A percentile compares a stretch with the other conserved stretches of the same genome.
These are phyloP conservation scores for Wickerhamiella domercqiae DNA, from an alignment of 805 yeast genomes.

Conservation along the genomic window DNA sequence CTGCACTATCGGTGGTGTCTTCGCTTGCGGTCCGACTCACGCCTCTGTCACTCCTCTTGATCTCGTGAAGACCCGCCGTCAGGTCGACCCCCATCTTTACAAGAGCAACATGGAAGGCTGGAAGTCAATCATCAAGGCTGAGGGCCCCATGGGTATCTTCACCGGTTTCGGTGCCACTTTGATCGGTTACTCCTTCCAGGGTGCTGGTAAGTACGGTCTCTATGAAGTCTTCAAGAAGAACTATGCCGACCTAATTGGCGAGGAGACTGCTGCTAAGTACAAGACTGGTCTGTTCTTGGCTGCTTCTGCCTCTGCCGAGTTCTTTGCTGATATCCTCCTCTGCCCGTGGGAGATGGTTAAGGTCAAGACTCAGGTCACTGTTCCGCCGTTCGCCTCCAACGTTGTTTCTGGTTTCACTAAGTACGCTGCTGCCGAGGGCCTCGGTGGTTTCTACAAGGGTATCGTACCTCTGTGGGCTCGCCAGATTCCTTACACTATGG, in stretches of 20 bases:
- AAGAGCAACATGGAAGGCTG: slow-evolving; percentile 71
- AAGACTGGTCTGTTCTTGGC: slow-evolving; percentile 62
- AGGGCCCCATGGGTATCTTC: slow-evolving; percentile 62
- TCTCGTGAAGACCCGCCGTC: slow-evolving; percentile 84
- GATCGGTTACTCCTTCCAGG: slow-evolving; percentile 87
- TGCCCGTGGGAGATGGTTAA: slow-evolving; percentile 95
- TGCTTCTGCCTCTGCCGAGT: slow-evolving; percentile 89
- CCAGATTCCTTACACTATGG: slow-evolving; percentile 98
- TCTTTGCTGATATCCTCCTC: slow-evolving; percentile 73
- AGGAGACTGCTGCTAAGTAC: slow-evolving; percentile 41
- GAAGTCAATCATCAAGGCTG: slow-evolving; percentile 51
- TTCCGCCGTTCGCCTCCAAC: slow-evolving; percentile 64
- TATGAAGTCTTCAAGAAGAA: slow-evolving; percentile 80
- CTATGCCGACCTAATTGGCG: slow-evolving; percentile 55
- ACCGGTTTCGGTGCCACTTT: slow-evolving; percentile 89
- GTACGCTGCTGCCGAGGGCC: slow-evolving; percentile 52
- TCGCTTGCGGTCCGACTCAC: slow-evolving; percentile 95
- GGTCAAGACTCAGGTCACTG: slow-evolving; percentile 83
- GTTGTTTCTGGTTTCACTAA: slow-evolving; percentile 53
- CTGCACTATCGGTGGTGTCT: slow-evolving; percentile 61
- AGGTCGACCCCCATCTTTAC: slow-evolving; percentile 64
- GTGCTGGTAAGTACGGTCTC: slow-evolving; percentile 94
- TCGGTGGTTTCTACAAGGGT: slow-evolving; percentile 72
- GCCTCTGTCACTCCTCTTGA: slow-evolving; percentile 86
- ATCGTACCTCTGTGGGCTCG: slow-evolving; percentile 86